Evolutionary conservation across 352 stramenopile genomes (phyloP), one percentile per base, ranked within the genome.

Genomic region (Globisporangium solare): DNA sequence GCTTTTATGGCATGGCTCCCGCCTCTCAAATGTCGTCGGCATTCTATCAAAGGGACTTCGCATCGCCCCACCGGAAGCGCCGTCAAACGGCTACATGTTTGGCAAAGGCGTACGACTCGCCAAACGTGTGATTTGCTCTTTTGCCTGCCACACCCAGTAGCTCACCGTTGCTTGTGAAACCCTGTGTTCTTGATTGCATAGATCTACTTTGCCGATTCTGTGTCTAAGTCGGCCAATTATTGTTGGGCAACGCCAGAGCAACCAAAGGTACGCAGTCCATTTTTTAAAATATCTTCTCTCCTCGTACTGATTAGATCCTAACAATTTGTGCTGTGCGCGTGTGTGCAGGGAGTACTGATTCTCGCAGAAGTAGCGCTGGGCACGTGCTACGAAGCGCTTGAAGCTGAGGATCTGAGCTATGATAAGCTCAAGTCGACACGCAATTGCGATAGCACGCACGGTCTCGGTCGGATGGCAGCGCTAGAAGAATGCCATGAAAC

Each of bases 181-280:
- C 10, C 7, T 35, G 27, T 1, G 27, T 10, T 35, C 5, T 35
- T 35, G 27, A 35, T 35, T 35, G 27, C 7, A 10, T 35, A 35
- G 27, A 39, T 96, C n/a, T 96, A 96, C 53, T 94, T 94, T 50
- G 83, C 84, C 7, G 83, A 96, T 47, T 67, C 82, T 11, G 62
- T 77, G 5, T 56, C 68, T 24, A 91, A 91, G 63, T 89, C 78
- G 47, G 52, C 89, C 14, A 67, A 76, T 24, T 91, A 91, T 58
- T 89, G 80, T 39, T 72, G 76, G 31, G 10, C 27, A 35, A 39
- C 65, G 1, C 62, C 69, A 17, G 88, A 88, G 51, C 17, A 70
- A 86, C 10, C 52, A 76, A 58, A 21, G 68, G 27, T 35, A 35
- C 3, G 27, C 7, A 35, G 27, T 6, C 10, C 27, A 11, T 35